Conservation (phyloP, 2,329 filamentous ascomycete genomes). For the Tolypocladium ophioglossoides region DNA sequence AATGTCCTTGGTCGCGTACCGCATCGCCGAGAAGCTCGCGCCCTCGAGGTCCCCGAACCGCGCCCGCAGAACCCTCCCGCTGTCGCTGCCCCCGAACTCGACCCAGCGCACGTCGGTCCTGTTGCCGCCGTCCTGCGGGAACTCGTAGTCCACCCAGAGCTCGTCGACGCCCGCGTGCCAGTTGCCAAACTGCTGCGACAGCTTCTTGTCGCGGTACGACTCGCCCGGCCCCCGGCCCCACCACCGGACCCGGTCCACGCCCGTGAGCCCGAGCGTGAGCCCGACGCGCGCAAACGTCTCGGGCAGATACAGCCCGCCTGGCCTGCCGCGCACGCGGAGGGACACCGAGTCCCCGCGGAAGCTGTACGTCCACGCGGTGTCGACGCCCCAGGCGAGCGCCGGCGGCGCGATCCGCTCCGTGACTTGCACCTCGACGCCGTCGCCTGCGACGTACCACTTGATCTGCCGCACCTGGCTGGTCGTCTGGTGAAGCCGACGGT, state of each 20-base stretch:
- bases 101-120: slow-evolving; percentile 54
- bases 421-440: slow-evolving; percentile 30
- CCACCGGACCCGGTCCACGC: slow-evolving; percentile 39
- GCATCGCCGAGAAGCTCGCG: slow-evolving; percentile 45
- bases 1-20: slow-evolving; percentile 43
- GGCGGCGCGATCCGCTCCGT: slow-evolving; percentile 49
- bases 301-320: slow-evolving; percentile 37
- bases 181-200: slow-evolving; percentile 45
- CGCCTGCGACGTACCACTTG: slow-evolving; percentile 19
- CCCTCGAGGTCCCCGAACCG: slow-evolving; percentile 34
- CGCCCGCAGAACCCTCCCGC: slow-evolving; percentile 27
- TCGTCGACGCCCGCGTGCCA: slow-evolving; percentile 36
- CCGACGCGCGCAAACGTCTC: slow-evolving; percentile 53
- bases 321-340: slow-evolving; percentile 37
- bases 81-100: slow-evolving; percentile 26
- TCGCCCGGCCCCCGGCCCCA: slow-evolving; percentile 58
- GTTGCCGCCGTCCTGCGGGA: slow-evolving; percentile 58
- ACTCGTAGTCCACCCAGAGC: slow-evolving; percentile 53
- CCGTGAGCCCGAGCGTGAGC: slow-evolving; percentile 35
- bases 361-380: slow-evolving; percentile 41
- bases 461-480: slow-evolving; percentile 28
- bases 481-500: slow-evolving; percentile 34
- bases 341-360: slow-evolving; percentile 38
- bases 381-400: slow-evolving; percentile 49
- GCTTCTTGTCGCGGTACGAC: slow-evolving; percentile 56